Base-by-base conservation (phyloP, 139 green algal genomes). In the Diplosphaera chodatii region DNA sequence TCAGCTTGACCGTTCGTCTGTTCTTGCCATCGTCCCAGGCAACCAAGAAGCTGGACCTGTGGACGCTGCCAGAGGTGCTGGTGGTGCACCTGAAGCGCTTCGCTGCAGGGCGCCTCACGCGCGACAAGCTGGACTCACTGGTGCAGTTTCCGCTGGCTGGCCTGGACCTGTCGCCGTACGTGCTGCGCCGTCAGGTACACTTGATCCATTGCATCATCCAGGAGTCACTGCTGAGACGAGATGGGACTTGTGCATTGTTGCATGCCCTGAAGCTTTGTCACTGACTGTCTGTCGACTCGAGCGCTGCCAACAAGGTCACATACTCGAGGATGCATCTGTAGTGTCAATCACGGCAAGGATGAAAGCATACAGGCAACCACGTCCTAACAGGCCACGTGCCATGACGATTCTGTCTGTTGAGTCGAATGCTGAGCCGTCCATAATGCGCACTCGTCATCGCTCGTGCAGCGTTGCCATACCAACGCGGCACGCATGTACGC, bases 11-110 rank as follows among this genome's bases (percentile, higher is more conserved):
- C 6, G 37, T 20, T 48, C 8, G 6, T 48, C 10, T 10, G 37
- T 48, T 48, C 10, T 48, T 48, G 37, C 37, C 37, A 48, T 48
- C 77, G n/a, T n/a, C 86, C 56, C 80, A 86, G 67, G 90, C 90
- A 1, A 70, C 74, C 70, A 98, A 98, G 85, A 96, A 97, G 79
- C 84, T 98, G 62, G 89, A 97, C 77, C 77, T 98, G 59, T 98
- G 91, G 90, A 72, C 69, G 22, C 73, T 96, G 71, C 94, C 94
- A 0, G 87, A 97, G 67, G 84, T 98, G 67, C 80, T 98, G 33
- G 87, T 98, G 29, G 86, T 99, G 48, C 94, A 98, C 82, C 78
- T 99, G 28, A 98, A 99, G 81, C 86, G 94, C 71, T 99, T 99
- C 80, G 87, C 78, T 56, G 95, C 94, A 79, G 87, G 83, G 8